A percentile compares a stretch with the other conserved stretches of the same genome.
phyloP scores from a whole-genome alignment of 768 basidiomycete species.

The Cystobasidium onofrii region DNA sequence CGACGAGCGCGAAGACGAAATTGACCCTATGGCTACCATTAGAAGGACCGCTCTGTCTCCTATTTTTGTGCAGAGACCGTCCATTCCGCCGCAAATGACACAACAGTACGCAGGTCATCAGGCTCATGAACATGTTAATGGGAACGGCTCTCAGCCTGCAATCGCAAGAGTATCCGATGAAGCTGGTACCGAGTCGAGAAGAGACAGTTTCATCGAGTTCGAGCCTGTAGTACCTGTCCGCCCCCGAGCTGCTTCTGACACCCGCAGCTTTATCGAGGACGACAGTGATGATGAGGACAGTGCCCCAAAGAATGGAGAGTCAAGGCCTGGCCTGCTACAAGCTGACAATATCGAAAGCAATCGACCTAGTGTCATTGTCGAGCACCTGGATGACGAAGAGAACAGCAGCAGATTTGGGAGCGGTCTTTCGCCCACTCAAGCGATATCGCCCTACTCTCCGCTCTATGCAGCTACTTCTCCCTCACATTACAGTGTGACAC shows the following conservation, averaged over 20 bases:
- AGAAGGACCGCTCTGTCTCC: neutral
- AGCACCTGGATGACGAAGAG: neutral
- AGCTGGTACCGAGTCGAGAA: neutral
- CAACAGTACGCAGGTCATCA: neutral
- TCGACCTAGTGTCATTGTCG: constrained; percentile 4
- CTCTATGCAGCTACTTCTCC: neutral
- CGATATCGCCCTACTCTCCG: neutral
- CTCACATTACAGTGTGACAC: constrained; percentile 2
- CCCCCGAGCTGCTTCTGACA: neutral
- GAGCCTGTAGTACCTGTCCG: neutral
- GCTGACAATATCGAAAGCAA: neutral
- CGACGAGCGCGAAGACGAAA: neutral
- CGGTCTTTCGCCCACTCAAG: neutral
- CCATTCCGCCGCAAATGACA: neutral
- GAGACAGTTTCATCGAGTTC: constrained; percentile 16
- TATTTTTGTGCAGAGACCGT: neutral
- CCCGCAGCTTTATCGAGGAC: constrained; percentile 22
- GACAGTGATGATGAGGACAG: constrained; percentile 13
- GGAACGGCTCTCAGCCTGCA: neutral
- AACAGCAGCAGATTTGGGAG: neutral
- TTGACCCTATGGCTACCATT: constrained; percentile 1
- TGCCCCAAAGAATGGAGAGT: neutral
- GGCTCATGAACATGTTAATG: neutral
- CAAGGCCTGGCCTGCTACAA: neutral
- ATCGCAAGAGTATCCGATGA: neutral